phyloP scores from a whole-genome alignment of 495 filamentous ascomycete genomes.

The Stereocaulon alpinum region DNA sequence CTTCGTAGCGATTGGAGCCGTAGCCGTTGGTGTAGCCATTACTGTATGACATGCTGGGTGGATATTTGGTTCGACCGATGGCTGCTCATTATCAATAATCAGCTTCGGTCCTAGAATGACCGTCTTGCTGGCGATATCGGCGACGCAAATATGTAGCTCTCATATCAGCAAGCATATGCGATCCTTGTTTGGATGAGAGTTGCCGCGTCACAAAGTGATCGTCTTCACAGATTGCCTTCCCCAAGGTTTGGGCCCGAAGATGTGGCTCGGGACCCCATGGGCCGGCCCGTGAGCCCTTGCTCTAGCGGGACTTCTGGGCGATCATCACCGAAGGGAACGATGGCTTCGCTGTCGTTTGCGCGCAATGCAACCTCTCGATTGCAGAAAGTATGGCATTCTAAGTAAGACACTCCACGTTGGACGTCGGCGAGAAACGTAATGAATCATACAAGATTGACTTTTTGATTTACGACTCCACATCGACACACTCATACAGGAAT shows the following conservation, averaged over 20 bases:
- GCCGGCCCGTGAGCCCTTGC: too few relatives aligned
- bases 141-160: background rate
- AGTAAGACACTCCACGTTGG: too few relatives aligned
- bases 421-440: too few relatives aligned
- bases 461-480: background rate
- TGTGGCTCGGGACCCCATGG: too few relatives aligned
- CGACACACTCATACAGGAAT: constrained; percentile 8
- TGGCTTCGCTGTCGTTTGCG: too few relatives aligned
- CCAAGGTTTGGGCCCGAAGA: too few relatives aligned
- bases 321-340: too few relatives aligned
- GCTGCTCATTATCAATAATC: background rate
- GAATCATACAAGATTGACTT: background rate
- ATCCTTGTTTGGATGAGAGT: background rate
- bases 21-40: constrained; percentile 23
- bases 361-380: too few relatives aligned
- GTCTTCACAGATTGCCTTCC: too few relatives aligned
- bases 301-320: too few relatives aligned
- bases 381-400: too few relatives aligned
- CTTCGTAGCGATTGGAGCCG: constrained; percentile 15
- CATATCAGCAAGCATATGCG: background rate
- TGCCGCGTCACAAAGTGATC: too few relatives aligned
- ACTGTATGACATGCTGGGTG: constrained; percentile 20
- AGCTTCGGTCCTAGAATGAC: background rate
- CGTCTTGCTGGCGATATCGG: background rate
- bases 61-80: background rate